Percentiles rank a stretch among this genome's conserved stretches.
These are phyloP conservation scores for Hymenoscyphus fructigenus DNA, from an alignment of 2,329 filamentous ascomycete genomes.

Conservation along the genomic window DNA sequence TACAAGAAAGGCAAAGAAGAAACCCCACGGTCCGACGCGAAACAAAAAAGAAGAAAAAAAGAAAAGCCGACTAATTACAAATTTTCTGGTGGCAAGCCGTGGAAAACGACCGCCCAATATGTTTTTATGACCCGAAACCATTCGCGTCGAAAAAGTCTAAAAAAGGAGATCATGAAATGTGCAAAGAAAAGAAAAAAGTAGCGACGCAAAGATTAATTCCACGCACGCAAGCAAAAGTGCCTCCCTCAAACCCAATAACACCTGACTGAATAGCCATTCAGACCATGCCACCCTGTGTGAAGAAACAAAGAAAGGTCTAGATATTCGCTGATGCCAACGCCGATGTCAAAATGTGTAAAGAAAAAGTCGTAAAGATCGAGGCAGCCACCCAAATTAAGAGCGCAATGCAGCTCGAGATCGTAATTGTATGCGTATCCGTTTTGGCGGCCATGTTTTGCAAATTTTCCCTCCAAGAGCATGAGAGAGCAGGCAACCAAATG, in stretches of 20 bases:
- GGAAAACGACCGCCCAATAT: slow-evolving; percentile 29
- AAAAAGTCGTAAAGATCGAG: slow-evolving; percentile 39
- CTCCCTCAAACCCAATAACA: slow-evolving; percentile 37
- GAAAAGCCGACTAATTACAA: slow-evolving; percentile 40
- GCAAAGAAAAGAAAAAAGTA: slow-evolving; percentile 32
- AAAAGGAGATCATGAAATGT: slow-evolving; percentile 30
- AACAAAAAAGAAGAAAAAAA: slow-evolving; percentile 34
- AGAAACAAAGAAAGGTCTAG: slow-evolving; percentile 36
- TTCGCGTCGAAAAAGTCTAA: slow-evolving; percentile 30
- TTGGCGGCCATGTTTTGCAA: slow-evolving; percentile 13
- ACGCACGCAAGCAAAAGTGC: slow-evolving; percentile 31
- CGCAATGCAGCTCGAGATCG: slow-evolving; percentile 40
- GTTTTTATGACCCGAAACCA: slow-evolving; percentile 24
- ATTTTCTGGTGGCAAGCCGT: slow-evolving; percentile 34
- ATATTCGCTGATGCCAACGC: slow-evolving; percentile 36
- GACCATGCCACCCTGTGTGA: slow-evolving; percentile 38
- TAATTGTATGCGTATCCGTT: slow-evolving; percentile 25
- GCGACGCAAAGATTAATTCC: slow-evolving; percentile 23
- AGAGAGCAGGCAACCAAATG: slow-evolving; percentile 1
- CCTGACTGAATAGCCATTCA: slow-evolving; percentile 38
- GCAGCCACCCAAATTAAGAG: slow-evolving; percentile 32
- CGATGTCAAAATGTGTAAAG: slow-evolving; percentile 27
- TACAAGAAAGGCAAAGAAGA: slow-evolving; percentile 39
- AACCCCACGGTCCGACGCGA: slow-evolving; percentile 4
- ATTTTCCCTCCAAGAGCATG: slow-evolving; percentile 1